phyloP scores from a whole-genome alignment of 805 yeast genomes.

The Ogataea siamensis region DNA sequence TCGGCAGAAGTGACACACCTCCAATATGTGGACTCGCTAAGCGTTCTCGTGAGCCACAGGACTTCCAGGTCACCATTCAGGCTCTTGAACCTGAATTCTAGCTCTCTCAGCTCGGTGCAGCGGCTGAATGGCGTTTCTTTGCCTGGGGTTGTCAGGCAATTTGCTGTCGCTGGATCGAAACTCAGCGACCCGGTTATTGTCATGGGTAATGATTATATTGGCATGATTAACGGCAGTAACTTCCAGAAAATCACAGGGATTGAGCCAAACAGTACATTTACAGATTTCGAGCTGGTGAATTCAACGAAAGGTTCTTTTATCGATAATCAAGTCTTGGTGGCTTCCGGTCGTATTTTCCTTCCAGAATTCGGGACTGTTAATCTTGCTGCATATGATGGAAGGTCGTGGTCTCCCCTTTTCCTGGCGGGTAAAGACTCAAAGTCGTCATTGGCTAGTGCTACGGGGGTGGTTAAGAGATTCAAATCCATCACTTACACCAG shows the following conservation, averaged over 20 bases:
- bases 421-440: constrained; percentile 39
- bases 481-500: constrained; percentile 8
- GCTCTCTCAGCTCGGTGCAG: constrained; percentile 22
- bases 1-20: constrained; percentile 57
- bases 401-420: constrained; percentile 63
- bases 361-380: constrained; percentile 53
- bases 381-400: constrained; percentile 65
- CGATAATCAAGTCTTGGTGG: constrained; percentile 46
- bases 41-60: constrained; percentile 51
- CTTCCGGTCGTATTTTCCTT: constrained; percentile 56
- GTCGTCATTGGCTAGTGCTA: constrained; percentile 23
- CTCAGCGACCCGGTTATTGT: constrained; percentile 40
- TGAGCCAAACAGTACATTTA: constrained; percentile 36
- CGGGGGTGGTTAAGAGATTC: constrained; percentile 33
- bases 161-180: constrained; percentile 25
- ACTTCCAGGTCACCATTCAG: constrained; percentile 47
- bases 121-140: constrained; percentile 22
- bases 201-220: constrained; percentile 40
- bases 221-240: constrained; percentile 43
- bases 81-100: constrained; percentile 50
- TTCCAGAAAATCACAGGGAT: constrained; percentile 45
- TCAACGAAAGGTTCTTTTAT: constrained; percentile 41
- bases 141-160: constrained; percentile 33
- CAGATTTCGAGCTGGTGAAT: constrained; percentile 36
- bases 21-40: constrained; percentile 40